Conservation (phyloP, 106 monocot species). For the Phalaenopsis equestris region DNA sequence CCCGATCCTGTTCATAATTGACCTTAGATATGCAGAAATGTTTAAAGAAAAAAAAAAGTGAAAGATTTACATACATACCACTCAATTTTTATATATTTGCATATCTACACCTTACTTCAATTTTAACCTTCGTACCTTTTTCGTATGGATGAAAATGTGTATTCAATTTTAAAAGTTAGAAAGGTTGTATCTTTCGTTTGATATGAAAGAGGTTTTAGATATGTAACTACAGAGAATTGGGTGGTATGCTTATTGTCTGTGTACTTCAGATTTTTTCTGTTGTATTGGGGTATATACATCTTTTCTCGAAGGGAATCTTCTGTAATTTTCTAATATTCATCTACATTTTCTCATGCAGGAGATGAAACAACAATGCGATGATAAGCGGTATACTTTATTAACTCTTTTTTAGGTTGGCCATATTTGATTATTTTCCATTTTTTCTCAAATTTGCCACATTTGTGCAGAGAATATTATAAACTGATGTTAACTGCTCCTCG, state of each 20-base stretch:
- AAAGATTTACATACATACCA: no score
- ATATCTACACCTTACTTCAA: no score
- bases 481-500: conserved; percentile 17
- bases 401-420: background rate
- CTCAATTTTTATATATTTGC: no score
- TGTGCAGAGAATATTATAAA: conserved; percentile 29
- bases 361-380: conserved; percentile 54
- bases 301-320: background rate
- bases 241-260: background rate
- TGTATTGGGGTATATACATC: background rate
- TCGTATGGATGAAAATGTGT: no score
- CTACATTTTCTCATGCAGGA: conserved; percentile 31
- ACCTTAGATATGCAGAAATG: background rate
- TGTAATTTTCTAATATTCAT: background rate
- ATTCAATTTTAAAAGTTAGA: no score
- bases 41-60: background rate
- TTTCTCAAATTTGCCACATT: conserved; percentile 5
- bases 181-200: no score
- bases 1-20: background rate
- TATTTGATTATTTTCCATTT: background rate
- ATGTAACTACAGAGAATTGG: no score
- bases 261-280: background rate
- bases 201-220: no score
- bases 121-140: no score
- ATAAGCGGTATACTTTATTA: conserved; percentile 31